Evolutionary conservation across 495 filamentous ascomycete genomes (phyloP), one percentile per base, ranked within the genome.

Genomic region (Daldinia loculata): DNA sequence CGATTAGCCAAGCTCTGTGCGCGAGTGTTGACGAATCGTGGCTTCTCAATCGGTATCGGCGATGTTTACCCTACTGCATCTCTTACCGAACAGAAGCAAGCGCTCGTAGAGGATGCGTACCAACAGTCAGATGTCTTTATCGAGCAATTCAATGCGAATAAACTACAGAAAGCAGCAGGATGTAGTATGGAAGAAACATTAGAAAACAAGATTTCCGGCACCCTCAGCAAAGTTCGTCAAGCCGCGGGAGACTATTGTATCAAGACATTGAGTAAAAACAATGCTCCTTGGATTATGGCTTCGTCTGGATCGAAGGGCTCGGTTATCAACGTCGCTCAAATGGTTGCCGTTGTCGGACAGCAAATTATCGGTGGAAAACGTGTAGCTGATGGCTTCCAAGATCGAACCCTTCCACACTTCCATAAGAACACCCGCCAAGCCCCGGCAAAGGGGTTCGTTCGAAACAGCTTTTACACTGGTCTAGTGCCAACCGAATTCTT

Each of bases 401-500:
- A 98, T 79, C 89, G 95, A 66, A 97, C 90, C 41, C 80, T 98
- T 19, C 96, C 96, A 36, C 96, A 98, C 79, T 99, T 98, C 78
- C 91, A 93, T 17, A 98, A 98, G 78, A 93, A 93, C 72, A 89
- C 93, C 19, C 91, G 94, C 24, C 90, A 94, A 73, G 93, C 95
- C 22, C 90, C 93, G 1, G 94, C 94, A 0, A 99, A 98, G 80
- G 95, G 95, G 63, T 99, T 99, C 81, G 95, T 99, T 17, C 84
- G 89, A 53, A 99, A 98, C 82, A 97, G 93, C 82, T 99, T 99
- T 85, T 99, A 95, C 81, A 92, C 91, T 0, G 95, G 96, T n/a
- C 82, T 99, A 3, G 83, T 87, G 9, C 94, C 96, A 3, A 92
- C 89, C 0, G 95, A 99, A 76, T 98, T 99, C 81, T 88, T 98